Evolutionary conservation across 371 early-diverging fungal species (phyloP).

Genomic region (Catenaria anguillulae): DNA sequence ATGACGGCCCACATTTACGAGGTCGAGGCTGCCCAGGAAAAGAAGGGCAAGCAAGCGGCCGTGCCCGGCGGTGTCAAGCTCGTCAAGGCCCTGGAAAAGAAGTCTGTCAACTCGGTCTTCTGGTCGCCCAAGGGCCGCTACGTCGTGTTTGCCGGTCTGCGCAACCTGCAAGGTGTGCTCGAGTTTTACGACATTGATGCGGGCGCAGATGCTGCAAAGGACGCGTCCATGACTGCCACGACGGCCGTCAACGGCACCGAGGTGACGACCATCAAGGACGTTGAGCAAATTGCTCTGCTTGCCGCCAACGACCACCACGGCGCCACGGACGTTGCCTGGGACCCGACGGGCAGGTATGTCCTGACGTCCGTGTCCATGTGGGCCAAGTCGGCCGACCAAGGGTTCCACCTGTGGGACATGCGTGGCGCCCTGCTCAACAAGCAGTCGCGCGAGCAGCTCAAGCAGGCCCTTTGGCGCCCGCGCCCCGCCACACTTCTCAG

Average conservation of each 20-base stretch:
- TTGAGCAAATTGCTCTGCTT: slow-evolving; percentile 42
- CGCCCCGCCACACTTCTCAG: slow-evolving; percentile 71
- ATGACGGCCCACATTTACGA: slow-evolving; percentile 71
- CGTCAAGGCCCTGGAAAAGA: slow-evolving; percentile 55
- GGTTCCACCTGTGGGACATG: slow-evolving; percentile 84
- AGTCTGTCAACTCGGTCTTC: slow-evolving; percentile 62
- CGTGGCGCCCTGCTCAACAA: slow-evolving; percentile 66
- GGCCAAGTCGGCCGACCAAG: slow-evolving; percentile 54
- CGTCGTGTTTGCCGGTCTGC: slow-evolving; percentile 72
- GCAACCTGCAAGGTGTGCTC: slow-evolving; percentile 60
- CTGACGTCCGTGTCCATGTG: slow-evolving; percentile 73
- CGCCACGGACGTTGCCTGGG: slow-evolving; percentile 92
- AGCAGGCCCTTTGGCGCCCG: slow-evolving; percentile 91
- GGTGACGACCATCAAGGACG: slow-evolving; percentile 10
- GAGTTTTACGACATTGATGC: slow-evolving; percentile 91
- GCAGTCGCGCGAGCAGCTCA: slow-evolving; percentile 63
- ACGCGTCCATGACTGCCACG: slow-evolving; percentile 27
- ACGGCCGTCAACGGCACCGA: slow-evolving; percentile 25
- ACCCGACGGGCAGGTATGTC: slow-evolving; percentile 92
- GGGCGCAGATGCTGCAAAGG: slow-evolving; percentile 36
- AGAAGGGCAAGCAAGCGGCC: slow-evolving; percentile 30
- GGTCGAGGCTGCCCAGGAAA: slow-evolving; percentile 39
- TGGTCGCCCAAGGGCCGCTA: slow-evolving; percentile 97
- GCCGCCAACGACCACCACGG: slow-evolving; percentile 74
- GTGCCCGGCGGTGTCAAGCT: slow-evolving; percentile 42